Evolutionary conservation across 495 filamentous ascomycete genomes (phyloP).

Genomic region (Pseudoneurospora amorphoporcata): DNA sequence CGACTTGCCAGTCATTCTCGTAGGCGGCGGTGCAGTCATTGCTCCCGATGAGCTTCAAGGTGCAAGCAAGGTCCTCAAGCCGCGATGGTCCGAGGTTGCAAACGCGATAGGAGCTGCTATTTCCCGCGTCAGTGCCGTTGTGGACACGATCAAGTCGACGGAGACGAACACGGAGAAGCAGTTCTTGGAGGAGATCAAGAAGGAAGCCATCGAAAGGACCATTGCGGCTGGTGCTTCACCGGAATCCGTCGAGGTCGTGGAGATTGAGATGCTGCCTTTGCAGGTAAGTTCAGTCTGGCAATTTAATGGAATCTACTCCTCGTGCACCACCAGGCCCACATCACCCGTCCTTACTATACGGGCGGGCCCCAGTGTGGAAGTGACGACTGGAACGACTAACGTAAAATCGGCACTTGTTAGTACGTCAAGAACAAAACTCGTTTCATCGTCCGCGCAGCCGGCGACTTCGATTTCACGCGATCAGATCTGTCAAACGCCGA

Average conservation of each 20-base stretch:
- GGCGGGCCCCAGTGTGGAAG: too few species aligned
- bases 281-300: slow-evolving; percentile 7
- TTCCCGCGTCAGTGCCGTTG: slow-evolving; percentile 38
- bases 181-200: slow-evolving; percentile 20
- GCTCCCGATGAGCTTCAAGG: slow-evolving; percentile 22
- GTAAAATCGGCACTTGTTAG: slow-evolving; percentile 6
- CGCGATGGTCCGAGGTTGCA: slow-evolving; percentile 32
- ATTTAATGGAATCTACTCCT: too few species aligned
- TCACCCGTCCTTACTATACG: too few species aligned
- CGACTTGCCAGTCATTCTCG: slow-evolving; percentile 34
- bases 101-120: slow-evolving; percentile 51
- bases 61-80: slow-evolving; percentile 25
- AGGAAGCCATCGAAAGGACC: slow-evolving; percentile 20
- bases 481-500: slow-evolving; percentile 17
- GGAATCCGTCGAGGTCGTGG: slow-evolving; percentile 14
- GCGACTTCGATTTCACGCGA: slow-evolving; percentile 39
- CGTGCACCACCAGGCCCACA: too few species aligned
- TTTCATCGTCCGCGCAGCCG: slow-evolving; percentile 39
- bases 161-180: slow-evolving; percentile 17
- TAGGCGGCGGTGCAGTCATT: slow-evolving; percentile 32
- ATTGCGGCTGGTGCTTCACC: slow-evolving; percentile 34
- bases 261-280: slow-evolving; percentile 15
- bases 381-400: not conserved
- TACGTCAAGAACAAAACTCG: slow-evolving; percentile 43
- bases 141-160: slow-evolving; percentile 28